These are phyloP conservation scores for Scheffersomyces coipomensis DNA, from an alignment of 805 yeast species.

Conservation along the genomic window DNA sequence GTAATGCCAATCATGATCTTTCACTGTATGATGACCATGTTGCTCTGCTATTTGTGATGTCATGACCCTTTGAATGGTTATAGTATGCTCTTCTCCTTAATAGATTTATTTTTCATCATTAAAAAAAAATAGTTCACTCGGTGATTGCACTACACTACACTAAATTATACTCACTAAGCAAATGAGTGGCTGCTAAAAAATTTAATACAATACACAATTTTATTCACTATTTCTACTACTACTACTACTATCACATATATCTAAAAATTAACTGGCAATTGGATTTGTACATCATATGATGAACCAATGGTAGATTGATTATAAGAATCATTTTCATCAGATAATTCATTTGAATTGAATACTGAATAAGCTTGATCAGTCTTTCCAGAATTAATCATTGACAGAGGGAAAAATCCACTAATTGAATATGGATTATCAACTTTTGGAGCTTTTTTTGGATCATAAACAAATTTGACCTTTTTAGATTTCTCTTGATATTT, in stretches of 20 bases:
- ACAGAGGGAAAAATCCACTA: conserved; percentile 13
- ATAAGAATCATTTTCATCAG: conserved; percentile 8
- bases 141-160: too few species aligned
- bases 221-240: background rate
- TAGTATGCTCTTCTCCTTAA: too few species aligned
- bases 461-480: background rate
- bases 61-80: background rate
- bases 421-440: conserved; percentile 12
- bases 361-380: background rate
- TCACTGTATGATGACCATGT: conserved; percentile 2
- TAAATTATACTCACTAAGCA: too few species aligned
- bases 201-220: conserved; percentile 1
- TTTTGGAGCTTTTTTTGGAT: conserved; percentile 1
- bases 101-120: too few species aligned
- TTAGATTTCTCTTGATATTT: background rate
- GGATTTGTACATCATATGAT: conserved; percentile 28
- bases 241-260: background rate
- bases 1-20: conserved; percentile 19
- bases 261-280: conserved; percentile 13
- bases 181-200: too few species aligned
- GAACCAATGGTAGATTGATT: conserved; percentile 15
- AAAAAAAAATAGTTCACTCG: too few species aligned
- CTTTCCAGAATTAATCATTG: background rate
- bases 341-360: background rate
- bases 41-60: background rate